Evolutionary conservation across 2,329 filamentous ascomycete species (phyloP).

Genomic region (Chalara sp.): DNA sequence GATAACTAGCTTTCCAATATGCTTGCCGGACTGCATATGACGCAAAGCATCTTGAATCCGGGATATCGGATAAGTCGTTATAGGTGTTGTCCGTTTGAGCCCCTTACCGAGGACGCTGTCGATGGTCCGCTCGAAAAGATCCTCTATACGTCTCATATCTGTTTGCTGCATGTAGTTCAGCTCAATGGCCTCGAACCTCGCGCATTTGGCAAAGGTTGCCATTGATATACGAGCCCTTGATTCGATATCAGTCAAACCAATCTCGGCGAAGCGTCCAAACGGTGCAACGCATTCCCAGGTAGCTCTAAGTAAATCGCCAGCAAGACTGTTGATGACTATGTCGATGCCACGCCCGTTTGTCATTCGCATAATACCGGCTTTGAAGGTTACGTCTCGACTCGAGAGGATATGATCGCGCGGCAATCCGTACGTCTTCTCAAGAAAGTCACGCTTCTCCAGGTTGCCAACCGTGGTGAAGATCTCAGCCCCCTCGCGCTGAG

Average conservation of each 20-base stretch:
- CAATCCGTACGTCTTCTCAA: background rate
- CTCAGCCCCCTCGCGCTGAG: conserved; percentile 18
- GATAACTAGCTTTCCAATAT: too few relatives aligned
- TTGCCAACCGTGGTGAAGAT: conserved; percentile 19
- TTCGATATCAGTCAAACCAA: conserved; percentile 24
- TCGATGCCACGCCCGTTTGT: conserved; percentile 20
- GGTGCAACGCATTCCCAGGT: conserved; percentile 27
- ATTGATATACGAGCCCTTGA: background rate
- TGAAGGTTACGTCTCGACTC: conserved; percentile 11
- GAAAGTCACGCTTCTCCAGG: conserved; percentile 6
- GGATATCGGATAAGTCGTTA: too few relatives aligned
- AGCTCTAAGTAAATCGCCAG: conserved; percentile 14
- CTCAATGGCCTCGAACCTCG: too few relatives aligned
- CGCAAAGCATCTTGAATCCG: too few relatives aligned
- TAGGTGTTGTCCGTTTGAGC: too few relatives aligned
- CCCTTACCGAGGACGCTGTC: too few relatives aligned
- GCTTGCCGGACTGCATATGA: too few relatives aligned
- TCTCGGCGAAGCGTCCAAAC: conserved; percentile 32
- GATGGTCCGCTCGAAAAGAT: too few relatives aligned
- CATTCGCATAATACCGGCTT: conserved; percentile 8
- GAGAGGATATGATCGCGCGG: conserved; percentile 2
- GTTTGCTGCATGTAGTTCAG: too few relatives aligned
- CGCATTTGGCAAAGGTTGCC: too few relatives aligned
- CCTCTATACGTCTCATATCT: too few relatives aligned
- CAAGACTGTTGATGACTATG: conserved; percentile 21